A percentile compares a stretch with the other conserved stretches of the same genome.
Evolutionary conservation across 345 rosid genomes (phyloP).

Genomic region (rapeseed (Brassica napus)): DNA sequence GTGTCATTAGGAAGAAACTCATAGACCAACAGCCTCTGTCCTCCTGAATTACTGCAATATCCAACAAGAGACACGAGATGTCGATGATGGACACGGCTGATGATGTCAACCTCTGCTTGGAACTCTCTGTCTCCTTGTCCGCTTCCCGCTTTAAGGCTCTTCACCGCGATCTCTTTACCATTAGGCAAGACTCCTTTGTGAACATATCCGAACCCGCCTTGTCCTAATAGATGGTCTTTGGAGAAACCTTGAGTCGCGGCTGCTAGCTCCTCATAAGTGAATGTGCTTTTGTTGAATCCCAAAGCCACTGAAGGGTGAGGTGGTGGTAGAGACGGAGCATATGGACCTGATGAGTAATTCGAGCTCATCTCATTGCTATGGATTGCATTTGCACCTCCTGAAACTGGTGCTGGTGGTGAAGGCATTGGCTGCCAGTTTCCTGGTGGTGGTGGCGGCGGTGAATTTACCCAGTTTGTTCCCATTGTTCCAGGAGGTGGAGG

Average conservation of each 20-base stretch:
- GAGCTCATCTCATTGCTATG: conserved; percentile 51
- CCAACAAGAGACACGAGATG: conserved; percentile 89
- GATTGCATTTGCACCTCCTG: conserved; percentile 7
- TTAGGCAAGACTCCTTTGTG: conserved; percentile 70
- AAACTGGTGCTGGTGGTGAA: conserved; percentile 35
- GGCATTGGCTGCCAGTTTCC: conserved; percentile 41
- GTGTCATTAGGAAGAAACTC: conserved; percentile 75
- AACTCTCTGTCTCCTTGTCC: conserved; percentile 83
- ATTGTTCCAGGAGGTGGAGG: conserved; percentile 53
- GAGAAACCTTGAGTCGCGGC: conserved; percentile 70
- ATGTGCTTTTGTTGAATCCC: conserved; percentile 60
- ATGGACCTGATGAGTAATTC: conserved; percentile 51
- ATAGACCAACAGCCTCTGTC: conserved; percentile 61
- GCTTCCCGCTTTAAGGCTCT: conserved; percentile 70
- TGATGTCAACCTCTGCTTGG: conserved; percentile 87
- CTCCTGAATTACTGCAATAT: conserved; percentile 55
- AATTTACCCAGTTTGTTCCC: conserved; percentile 41
- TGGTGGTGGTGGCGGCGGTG: conserved; percentile 40
- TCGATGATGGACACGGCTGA: conserved; percentile 88
- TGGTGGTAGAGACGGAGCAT: conserved; percentile 56
- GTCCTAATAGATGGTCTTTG: conserved; percentile 59
- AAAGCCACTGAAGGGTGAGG: conserved; percentile 55
- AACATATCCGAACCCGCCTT: conserved; percentile 92
- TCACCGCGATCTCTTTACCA: conserved; percentile 83
- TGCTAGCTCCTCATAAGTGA: conserved; percentile 69